Percentiles rank a stretch among this genome's conserved stretches.
Evolutionary conservation across 2,329 filamentous ascomycete genomes (phyloP).

Genomic region (Cladosporium cucumerinum): DNA sequence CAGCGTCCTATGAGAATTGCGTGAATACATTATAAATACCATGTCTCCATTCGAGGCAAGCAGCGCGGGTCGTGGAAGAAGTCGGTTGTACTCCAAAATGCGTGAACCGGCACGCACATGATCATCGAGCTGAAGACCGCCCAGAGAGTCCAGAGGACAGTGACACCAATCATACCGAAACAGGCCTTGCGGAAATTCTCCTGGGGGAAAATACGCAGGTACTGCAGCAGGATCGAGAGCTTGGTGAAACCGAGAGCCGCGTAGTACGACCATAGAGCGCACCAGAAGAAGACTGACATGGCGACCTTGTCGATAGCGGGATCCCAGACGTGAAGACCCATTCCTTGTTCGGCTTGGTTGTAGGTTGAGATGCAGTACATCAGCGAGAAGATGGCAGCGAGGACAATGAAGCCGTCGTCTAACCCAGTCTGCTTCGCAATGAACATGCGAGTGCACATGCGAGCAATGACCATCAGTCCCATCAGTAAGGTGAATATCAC

Average conservation of each 20-base stretch:
- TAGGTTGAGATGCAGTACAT: constrained; percentile 11
- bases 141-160: constrained; percentile 16
- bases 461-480: constrained; percentile 9
- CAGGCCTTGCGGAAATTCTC: constrained; percentile 33
- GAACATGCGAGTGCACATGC: constrained; percentile 6
- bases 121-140: constrained; percentile 16
- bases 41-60: constrained; percentile 13
- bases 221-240: constrained; percentile 48
- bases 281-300: constrained; percentile 16
- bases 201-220: constrained; percentile 46
- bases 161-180: constrained; percentile 13
- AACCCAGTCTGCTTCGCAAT: constrained; percentile 12
- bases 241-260: constrained; percentile 40
- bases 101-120: constrained; percentile 14
- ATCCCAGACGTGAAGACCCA: constrained; percentile 13
- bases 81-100: constrained; percentile 15
- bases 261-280: constrained; percentile 41
- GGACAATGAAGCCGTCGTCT: constrained; percentile 3
- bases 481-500: constrained; percentile 8
- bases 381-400: constrained; percentile 4
- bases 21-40: background rate
- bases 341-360: constrained; percentile 1
- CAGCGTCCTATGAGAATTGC: background rate
- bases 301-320: background rate
- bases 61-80: constrained; percentile 13